Percentiles rank a stretch among this genome's conserved stretches.
Conservation (phyloP, 208 protist species). For the Trypanosoma platydactyli region DNA sequence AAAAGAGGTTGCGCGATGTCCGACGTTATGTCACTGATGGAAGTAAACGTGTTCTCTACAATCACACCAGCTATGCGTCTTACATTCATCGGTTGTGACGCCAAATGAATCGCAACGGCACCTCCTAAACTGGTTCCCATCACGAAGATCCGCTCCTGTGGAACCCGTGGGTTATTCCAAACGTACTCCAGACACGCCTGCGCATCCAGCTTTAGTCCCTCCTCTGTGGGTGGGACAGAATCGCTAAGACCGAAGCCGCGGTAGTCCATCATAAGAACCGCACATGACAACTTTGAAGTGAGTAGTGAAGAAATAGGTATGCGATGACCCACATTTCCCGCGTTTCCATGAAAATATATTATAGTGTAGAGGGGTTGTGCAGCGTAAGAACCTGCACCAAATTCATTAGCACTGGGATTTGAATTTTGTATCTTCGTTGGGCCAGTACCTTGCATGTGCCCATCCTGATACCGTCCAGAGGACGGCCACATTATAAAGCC, state of each 20-base stretch:
- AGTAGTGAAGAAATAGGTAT: slow-evolving; percentile 67
- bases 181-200: slow-evolving; percentile 83
- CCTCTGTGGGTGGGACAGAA: slow-evolving; percentile 51
- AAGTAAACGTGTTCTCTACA: slow-evolving; percentile 92
- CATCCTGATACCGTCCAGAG: slow-evolving; percentile 14
- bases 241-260: slow-evolving; percentile 86
- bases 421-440: background rate
- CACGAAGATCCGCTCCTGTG: slow-evolving; percentile 74
- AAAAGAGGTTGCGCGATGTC: slow-evolving; percentile 37
- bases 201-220: slow-evolving; percentile 79
- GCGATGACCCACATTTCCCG: slow-evolving; percentile 90
- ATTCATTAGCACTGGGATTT: background rate
- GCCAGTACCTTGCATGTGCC: no score
- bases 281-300: slow-evolving; percentile 48
- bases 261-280: slow-evolving; percentile 91
- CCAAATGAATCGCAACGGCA: slow-evolving; percentile 86
- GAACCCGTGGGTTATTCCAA: slow-evolving; percentile 54
- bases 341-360: slow-evolving; percentile 93
- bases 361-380: slow-evolving; percentile 48
- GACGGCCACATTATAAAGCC: slow-evolving; percentile 79
- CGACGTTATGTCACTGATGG: slow-evolving; percentile 79
- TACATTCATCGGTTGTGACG: slow-evolving; percentile 39
- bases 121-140: slow-evolving; percentile 91
- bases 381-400: background rate
- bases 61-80: slow-evolving; percentile 69